Base-by-base conservation (phyloP, 257 asterid genomes). In the Solanum sparsipilum region DNA sequence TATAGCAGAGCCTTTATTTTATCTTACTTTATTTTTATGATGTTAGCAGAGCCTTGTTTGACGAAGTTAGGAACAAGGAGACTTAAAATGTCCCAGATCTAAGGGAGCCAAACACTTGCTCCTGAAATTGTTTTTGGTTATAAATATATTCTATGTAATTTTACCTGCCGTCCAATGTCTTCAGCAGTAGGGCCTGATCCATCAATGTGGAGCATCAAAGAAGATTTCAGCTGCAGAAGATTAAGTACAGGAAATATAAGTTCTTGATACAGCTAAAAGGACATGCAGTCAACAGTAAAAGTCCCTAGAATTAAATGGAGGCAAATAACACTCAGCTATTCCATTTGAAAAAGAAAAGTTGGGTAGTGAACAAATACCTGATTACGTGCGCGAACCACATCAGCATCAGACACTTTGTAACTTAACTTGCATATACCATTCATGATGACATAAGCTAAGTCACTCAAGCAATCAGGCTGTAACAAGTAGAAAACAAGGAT, bases 141-240 rank as follows among this genome's bases (percentile, higher is more conserved):
- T 36, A 82, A 82, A 48, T 82, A 82, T 52, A 46, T 82, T 82
- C 41, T 81, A 16, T 0, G 0, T 46, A 67, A 18, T 16, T 82
- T 82, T 91, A 97, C 99, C 99, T 97, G 99, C 29, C 97, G 98
- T 13, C 99, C 99, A 83, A 97, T 96, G 89, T 97, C 99, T 91
- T 97, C 99, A 84, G 98, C 98, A 84, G 94, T 89, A 74, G 98
- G 96, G 87, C 98, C 95, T 65, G 98, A 92, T 88, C 99, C 99
- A 91, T 97, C 98, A 85, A 97, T 91, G 93, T 97, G 99, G 85
- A 96, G 98, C 86, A 97, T 90, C 84, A 97, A 90, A 82, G 98
- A 93, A 82, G 99, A 96, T 91, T 97, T 96, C 90, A 97, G 89
- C 99, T 97, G 94, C 92, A 93, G 48, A 44, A 85, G 63, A 48